Evolutionary conservation across 257 asterid species (phyloP).

Genomic region (Lithospermum erythrorhizon): DNA sequence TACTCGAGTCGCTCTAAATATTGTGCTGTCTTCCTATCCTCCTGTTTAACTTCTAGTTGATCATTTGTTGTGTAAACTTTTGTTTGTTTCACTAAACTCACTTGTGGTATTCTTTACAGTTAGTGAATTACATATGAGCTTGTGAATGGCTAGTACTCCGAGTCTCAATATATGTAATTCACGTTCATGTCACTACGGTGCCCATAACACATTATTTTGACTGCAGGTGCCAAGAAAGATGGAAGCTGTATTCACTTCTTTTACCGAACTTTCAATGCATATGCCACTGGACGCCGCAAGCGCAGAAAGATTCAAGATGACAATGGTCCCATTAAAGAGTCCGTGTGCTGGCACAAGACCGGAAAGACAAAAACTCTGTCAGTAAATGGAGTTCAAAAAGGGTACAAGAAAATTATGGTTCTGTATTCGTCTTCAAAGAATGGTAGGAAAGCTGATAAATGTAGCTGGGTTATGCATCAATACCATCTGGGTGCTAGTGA

Average conservation of each 20-base stretch:
- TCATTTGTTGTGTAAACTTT: too few relatives aligned
- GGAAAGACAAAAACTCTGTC: constrained; percentile 62
- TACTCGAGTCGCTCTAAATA: too few relatives aligned
- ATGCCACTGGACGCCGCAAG: constrained; percentile 67
- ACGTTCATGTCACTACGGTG: neutral
- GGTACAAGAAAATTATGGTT: constrained; percentile 89
- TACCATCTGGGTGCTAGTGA: constrained; percentile 64
- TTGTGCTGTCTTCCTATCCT: too few relatives aligned
- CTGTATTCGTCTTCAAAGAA: constrained; percentile 40
- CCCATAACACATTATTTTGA: neutral
- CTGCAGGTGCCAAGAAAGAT: constrained; percentile 69
- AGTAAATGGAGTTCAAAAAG: constrained; percentile 52
- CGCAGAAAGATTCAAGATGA: constrained; percentile 54
- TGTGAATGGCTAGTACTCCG: too few relatives aligned
- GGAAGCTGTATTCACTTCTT: constrained; percentile 84
- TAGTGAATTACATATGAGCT: too few relatives aligned
- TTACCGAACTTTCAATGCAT: constrained; percentile 49
- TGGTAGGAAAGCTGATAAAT: constrained; percentile 52
- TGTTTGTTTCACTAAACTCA: too few relatives aligned
- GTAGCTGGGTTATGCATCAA: constrained; percentile 93
- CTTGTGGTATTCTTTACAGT: too few relatives aligned
- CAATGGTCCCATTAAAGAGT: constrained; percentile 10
- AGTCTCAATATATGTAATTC: too few relatives aligned
- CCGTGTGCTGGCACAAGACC: constrained; percentile 89
- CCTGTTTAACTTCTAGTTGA: too few relatives aligned